Percentiles rank a stretch among this genome's conserved stretches.
These are phyloP conservation scores for Aspergillus persii DNA, from an alignment of 2,329 filamentous ascomycete genomes.

Conservation along the genomic window DNA sequence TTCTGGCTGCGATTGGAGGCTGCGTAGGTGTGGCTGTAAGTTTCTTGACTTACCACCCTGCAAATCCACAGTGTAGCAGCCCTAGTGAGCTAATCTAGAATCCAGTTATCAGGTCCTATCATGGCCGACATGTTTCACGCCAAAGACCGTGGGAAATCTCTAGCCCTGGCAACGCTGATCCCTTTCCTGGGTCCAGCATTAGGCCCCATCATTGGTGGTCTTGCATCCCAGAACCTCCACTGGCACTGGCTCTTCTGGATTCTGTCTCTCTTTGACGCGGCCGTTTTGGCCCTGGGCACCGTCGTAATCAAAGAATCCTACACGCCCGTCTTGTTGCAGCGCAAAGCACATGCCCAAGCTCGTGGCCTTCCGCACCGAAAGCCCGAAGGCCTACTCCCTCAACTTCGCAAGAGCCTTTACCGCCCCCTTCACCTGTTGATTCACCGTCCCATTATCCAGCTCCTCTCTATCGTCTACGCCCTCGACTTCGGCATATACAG, in stretches of 20 bases:
- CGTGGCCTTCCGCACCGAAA: neutral
- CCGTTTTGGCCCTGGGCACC: neutral
- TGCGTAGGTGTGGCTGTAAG: constrained; percentile 1
- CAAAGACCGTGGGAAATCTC: constrained; percentile 3
- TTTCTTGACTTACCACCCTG: neutral
- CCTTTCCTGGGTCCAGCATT: constrained; percentile 2
- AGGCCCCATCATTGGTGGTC: constrained; percentile 2
- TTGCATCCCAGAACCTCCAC: constrained; percentile 2
- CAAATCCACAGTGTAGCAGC: no score
- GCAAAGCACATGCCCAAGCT: neutral
- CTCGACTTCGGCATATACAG: neutral
- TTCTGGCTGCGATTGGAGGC: constrained; percentile 1
- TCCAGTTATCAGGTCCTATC: constrained; percentile 1
- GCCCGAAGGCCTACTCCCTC: neutral
- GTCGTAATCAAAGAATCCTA: neutral
- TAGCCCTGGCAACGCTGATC: constrained; percentile 2
- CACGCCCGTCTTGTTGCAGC: neutral
- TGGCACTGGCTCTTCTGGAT: constrained; percentile 8
- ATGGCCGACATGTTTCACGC: constrained; percentile 4
- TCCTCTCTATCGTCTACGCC: neutral
- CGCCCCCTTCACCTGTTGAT: neutral
- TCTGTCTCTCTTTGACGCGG: neutral
- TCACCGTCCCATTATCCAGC: neutral
- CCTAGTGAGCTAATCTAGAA: neutral
- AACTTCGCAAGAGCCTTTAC: neutral